Conservation (phyloP, 2,329 filamentous ascomycete species). For the Cercospora citrullina region DNA sequence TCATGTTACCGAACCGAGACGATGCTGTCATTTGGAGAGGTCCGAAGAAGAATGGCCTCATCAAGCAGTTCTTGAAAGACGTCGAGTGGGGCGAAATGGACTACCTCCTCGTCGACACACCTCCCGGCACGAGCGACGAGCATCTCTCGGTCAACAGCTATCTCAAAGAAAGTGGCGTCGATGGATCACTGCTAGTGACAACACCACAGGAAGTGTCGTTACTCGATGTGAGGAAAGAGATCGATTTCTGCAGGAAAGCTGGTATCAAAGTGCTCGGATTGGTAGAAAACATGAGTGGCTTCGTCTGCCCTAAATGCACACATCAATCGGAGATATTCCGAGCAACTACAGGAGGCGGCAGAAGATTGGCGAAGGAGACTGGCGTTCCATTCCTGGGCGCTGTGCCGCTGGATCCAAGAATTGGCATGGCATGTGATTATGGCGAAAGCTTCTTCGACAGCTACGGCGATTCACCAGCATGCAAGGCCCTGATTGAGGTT, state of each 20-base stretch:
- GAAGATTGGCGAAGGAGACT: conserved; percentile 78
- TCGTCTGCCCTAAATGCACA: conserved; percentile 90
- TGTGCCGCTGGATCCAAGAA: conserved; percentile 88
- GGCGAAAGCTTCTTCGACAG: conserved; percentile 96
- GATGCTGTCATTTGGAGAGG: conserved; percentile 97
- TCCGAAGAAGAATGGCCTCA: conserved; percentile 96
- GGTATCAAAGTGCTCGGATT: conserved; percentile 84
- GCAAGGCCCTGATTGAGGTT: conserved; percentile 75
- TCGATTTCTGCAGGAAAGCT: conserved; percentile 95
- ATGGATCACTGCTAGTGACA: conserved; percentile 88
- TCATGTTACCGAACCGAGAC: conserved; percentile 92
- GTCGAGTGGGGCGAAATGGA: conserved; percentile 97
- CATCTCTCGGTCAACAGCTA: conserved; percentile 92
- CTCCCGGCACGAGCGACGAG: conserved; percentile 92
- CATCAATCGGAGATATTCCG: conserved; percentile 81
- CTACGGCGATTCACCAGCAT: conserved; percentile 91
- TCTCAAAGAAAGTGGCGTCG: conserved; percentile 85
- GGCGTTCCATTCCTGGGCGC: conserved; percentile 83
- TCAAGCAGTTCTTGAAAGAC: conserved; percentile 97
- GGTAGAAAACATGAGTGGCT: conserved; percentile 97
- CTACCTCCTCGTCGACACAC: conserved; percentile 90
- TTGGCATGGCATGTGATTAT: conserved; percentile 95
- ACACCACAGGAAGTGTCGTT: conserved; percentile 93
- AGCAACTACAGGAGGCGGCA: conserved; percentile 85
- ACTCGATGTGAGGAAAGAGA: conserved; percentile 92